Percentiles rank a stretch among this genome's conserved stretches.
phyloP scores from a whole-genome alignment of 1,139 yeast genomes.

The Kluyveromyces marxianus region DNA sequence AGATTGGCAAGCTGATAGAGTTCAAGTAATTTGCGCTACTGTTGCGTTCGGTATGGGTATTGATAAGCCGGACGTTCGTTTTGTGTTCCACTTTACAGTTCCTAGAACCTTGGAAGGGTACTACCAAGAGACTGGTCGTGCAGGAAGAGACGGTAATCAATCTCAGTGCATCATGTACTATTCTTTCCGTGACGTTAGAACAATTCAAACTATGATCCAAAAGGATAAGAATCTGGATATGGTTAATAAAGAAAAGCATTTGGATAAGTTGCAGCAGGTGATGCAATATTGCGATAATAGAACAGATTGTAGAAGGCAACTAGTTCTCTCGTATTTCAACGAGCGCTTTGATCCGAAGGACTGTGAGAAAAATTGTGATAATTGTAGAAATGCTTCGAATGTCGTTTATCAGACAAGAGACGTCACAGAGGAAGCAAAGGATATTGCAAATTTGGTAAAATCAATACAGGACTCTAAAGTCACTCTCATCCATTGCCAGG shows the following conservation, averaged over 20 bases:
- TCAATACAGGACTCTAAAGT: slow-evolving; percentile 53
- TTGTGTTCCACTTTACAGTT: slow-evolving; percentile 80
- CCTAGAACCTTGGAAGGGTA: slow-evolving; percentile 93
- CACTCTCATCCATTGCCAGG: slow-evolving; percentile 76
- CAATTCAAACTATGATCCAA: slow-evolving; percentile 68
- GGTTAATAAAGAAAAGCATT: slow-evolving; percentile 67
- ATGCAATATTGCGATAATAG: slow-evolving; percentile 87
- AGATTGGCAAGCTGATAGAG: slow-evolving; percentile 69
- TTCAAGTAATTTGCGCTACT: slow-evolving; percentile 87
- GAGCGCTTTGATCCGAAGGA: slow-evolving; percentile 63
- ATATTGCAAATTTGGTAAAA: slow-evolving; percentile 52
- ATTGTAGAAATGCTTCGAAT: slow-evolving; percentile 53
- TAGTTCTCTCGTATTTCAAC: slow-evolving; percentile 83
- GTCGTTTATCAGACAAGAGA: slow-evolving; percentile 48
- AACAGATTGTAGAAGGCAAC: slow-evolving; percentile 83
- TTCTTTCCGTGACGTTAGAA: slow-evolving; percentile 67
- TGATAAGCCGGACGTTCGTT: slow-evolving; percentile 91
- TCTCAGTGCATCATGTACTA: slow-evolving; percentile 82
- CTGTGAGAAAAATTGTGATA: slow-evolving; percentile 78
- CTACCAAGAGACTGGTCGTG: slow-evolving; percentile 98
- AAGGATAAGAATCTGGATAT: slow-evolving; percentile 62
- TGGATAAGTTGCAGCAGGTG: slow-evolving; percentile 71
- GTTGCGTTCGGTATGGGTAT: slow-evolving; percentile 99
- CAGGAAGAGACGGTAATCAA: slow-evolving; percentile 85
- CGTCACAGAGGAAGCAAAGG: slow-evolving; percentile 58